Evolutionary conservation across 345 rosid species (phyloP).

Genomic region (Nephelium lappaceum): DNA sequence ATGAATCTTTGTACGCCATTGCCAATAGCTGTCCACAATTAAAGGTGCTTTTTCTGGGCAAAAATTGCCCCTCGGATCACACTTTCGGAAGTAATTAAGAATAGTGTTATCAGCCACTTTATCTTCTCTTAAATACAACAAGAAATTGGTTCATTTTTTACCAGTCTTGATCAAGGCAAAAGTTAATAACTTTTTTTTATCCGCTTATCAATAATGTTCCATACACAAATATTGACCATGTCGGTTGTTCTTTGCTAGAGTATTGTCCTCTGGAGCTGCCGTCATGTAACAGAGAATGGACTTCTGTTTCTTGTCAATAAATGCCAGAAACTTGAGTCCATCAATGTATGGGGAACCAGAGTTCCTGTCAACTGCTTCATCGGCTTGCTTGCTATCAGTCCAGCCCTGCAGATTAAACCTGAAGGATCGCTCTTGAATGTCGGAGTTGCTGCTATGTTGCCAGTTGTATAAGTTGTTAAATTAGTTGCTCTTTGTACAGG

Average conservation of each 20-base stretch:
- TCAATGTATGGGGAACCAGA: constrained; percentile 90
- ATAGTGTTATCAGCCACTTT: neutral
- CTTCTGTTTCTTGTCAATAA: constrained; percentile 62
- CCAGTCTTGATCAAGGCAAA: neutral
- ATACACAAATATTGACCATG: neutral
- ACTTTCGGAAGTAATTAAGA: neutral
- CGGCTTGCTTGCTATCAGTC: constrained; percentile 60
- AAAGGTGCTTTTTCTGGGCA: constrained; percentile 45
- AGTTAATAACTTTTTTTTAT: too few relatives aligned
- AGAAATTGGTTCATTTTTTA: neutral
- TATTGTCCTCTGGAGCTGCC: constrained; percentile 85
- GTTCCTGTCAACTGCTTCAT: constrained; percentile 69
- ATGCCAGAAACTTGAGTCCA: constrained; percentile 70
- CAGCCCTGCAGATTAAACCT: constrained; percentile 74
- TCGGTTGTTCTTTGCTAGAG: constrained; percentile 40
- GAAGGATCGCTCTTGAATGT: constrained; percentile 36
- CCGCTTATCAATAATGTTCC: neutral
- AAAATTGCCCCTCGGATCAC: neutral
- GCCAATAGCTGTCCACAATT: constrained; percentile 75
- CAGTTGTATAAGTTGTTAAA: constrained; percentile 38
- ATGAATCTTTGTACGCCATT: constrained; percentile 74
- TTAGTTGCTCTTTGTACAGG: neutral
- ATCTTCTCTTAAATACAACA: neutral
- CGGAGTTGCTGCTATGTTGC: constrained; percentile 42
- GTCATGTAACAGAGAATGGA: constrained; percentile 80